Evolutionary conservation across 139 green algal genomes (phyloP).

Genomic region (Astrephomene gubernaculifera): DNA sequence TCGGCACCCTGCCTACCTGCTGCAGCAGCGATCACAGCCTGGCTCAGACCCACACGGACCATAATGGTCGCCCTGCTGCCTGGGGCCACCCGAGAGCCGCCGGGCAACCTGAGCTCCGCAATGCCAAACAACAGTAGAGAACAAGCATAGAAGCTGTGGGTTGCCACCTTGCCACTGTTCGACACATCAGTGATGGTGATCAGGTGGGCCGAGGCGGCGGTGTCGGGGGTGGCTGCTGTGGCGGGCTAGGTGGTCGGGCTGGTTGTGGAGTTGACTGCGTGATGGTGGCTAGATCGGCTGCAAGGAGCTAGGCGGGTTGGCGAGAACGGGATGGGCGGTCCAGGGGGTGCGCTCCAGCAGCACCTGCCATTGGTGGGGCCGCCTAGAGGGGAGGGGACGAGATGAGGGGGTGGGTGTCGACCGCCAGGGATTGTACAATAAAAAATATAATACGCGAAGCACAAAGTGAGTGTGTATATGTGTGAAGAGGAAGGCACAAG

Average conservation of each 20-base stretch:
- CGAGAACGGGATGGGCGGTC: neutral
- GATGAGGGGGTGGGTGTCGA: no score
- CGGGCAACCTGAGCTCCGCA: neutral
- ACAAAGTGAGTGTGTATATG: no score
- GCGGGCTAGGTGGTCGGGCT: neutral
- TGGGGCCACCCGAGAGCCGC: neutral
- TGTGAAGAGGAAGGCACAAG: no score
- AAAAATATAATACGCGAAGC: no score
- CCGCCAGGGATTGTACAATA: no score
- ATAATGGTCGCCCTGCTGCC: neutral
- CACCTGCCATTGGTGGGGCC: neutral
- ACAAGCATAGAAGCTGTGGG: neutral
- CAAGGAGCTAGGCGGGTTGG: neutral
- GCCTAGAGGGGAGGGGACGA: neutral
- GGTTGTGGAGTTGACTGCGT: neutral
- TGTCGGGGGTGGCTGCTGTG: neutral
- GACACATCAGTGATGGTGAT: neutral
- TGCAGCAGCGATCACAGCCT: neutral
- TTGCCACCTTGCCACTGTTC: neutral
- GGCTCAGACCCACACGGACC: neutral
- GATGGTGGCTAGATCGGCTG: neutral
- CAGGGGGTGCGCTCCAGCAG: neutral
- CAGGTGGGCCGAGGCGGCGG: neutral
- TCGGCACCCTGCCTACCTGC: no score
- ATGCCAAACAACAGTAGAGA: constrained; percentile 5